phyloP scores from a whole-genome alignment of 257 asterid species.

The Solanum gandarillasii region DNA sequence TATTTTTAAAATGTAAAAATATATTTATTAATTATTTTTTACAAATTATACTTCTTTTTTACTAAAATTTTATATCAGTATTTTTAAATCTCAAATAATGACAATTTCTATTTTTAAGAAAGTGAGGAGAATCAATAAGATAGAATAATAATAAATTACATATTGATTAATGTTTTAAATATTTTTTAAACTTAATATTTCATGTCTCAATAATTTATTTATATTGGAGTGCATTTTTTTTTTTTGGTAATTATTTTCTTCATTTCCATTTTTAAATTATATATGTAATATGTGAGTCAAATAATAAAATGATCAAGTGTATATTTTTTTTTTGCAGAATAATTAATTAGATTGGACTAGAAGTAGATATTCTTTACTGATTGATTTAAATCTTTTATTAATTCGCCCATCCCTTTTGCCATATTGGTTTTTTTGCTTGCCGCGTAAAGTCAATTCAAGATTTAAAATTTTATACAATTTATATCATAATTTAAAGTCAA shows the following conservation, averaged over 20 bases:
- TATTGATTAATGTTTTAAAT: background rate
- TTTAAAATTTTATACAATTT: too few species aligned
- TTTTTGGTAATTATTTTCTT: background rate
- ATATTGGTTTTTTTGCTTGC: background rate
- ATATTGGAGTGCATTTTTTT: background rate
- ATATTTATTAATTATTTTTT: too few species aligned
- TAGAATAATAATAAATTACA: too few species aligned
- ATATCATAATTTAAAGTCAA: too few species aligned
- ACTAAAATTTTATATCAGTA: background rate
- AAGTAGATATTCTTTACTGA: background rate
- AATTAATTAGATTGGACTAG: background rate
- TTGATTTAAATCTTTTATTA: background rate
- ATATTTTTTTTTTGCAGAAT: background rate
- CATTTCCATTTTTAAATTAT: background rate
- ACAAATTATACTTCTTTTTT: background rate
- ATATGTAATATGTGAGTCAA: background rate
- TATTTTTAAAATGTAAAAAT: too few species aligned
- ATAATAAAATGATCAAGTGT: background rate
- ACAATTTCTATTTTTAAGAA: too few species aligned
- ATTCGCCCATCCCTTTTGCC: background rate
- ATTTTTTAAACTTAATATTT: too few species aligned
- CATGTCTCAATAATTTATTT: background rate
- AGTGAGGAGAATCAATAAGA: background rate
- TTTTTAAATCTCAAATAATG: background rate
- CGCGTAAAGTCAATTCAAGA: too few species aligned